Evolutionary conservation across 306 rosid species (phyloP), one percentile per base, ranked within the genome.

Genomic region (Casuarina equisetifolia): DNA sequence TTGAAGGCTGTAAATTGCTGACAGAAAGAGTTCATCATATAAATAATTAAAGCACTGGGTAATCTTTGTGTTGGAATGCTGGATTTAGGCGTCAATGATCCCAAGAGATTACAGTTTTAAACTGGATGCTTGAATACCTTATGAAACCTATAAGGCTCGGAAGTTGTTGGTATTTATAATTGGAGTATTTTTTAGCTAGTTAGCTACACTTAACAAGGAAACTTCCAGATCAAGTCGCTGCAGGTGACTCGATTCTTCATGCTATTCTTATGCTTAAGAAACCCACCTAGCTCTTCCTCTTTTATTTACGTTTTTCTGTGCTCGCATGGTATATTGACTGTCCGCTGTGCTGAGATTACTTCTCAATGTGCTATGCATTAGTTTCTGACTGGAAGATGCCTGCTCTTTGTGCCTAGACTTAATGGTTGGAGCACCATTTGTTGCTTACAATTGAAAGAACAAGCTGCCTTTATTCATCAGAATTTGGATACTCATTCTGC

Each of bases 221-320:
- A 38, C 35, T 52, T 46, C 48, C 51, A 15, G 9, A n/a, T 72
- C 32, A 16, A 72, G 5, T 17, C 57, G 0, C 15, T 44, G 51
- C n/a, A 69, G 58, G 20, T 45, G 62, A 39, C 13, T 70, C 69
- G n/a, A 43, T 40, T 68, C 51, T 40, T 68, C 32, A 45, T 77
- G 72, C 17, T 69, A 69, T 61, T 61, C 19, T 77, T 15, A 50
- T 32, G 36, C 17, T 54, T 70, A 8, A 32, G 61, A 19, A 46
- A 44, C 40, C 12, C 4, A 32, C 19, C 44, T 44, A 3, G 12
- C 16, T 68, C 19, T 12, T 8, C 36, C 11, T 4, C n/a, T 44
- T 43, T 51, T 69, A 25, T 25, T 25, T 25, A 25, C 32, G 32
- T 25, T 25, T 32, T 69, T 16, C 3, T 7, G 10, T 25, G 2